phyloP scores from a whole-genome alignment of 1,139 yeast species.

The Lodderomyces parapsilosis region DNA sequence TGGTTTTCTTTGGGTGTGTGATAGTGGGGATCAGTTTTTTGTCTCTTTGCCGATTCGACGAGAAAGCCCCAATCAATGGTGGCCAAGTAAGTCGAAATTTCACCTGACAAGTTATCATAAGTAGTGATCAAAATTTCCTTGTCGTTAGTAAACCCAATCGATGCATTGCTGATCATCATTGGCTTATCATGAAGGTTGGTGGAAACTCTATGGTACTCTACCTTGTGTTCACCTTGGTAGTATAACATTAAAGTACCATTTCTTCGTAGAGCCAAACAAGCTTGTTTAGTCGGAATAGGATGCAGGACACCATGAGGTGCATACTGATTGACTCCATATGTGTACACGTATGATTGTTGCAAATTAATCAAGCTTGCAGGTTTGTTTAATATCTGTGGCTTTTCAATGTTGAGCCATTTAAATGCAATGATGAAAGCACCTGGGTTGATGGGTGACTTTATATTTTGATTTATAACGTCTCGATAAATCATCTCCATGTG shows the following conservation, averaged over 20 bases:
- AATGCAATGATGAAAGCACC: constrained; percentile 45
- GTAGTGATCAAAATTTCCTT: constrained; percentile 50
- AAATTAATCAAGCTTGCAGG: constrained; percentile 44
- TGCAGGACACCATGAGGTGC: constrained; percentile 65
- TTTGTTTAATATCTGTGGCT: constrained; percentile 53
- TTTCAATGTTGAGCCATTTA: constrained; percentile 71
- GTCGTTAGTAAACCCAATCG: constrained; percentile 59
- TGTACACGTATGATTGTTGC: constrained; percentile 29
- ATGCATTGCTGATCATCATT: constrained; percentile 42
- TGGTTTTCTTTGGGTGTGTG: constrained; percentile 47
- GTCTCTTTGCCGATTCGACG: constrained; percentile 45
- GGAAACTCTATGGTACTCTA: constrained; percentile 49
- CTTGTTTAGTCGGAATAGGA: constrained; percentile 68
- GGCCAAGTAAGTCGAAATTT: constrained; percentile 48
- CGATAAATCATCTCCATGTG: constrained; percentile 47
- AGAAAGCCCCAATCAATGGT: constrained; percentile 64
- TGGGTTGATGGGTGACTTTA: constrained; percentile 15
- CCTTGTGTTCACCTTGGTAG: constrained; percentile 62
- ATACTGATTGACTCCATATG: constrained; percentile 58
- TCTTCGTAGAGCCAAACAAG: constrained; percentile 64
- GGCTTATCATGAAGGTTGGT: constrained; percentile 22
- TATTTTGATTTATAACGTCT: constrained; percentile 27
- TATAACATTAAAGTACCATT: constrained; percentile 61
- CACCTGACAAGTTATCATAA: constrained; percentile 38
- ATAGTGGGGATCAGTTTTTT: constrained; percentile 50